Conservation (phyloP, 2,329 filamentous ascomycete genomes). For the Paracorniculantispora psalliotae region DNA sequence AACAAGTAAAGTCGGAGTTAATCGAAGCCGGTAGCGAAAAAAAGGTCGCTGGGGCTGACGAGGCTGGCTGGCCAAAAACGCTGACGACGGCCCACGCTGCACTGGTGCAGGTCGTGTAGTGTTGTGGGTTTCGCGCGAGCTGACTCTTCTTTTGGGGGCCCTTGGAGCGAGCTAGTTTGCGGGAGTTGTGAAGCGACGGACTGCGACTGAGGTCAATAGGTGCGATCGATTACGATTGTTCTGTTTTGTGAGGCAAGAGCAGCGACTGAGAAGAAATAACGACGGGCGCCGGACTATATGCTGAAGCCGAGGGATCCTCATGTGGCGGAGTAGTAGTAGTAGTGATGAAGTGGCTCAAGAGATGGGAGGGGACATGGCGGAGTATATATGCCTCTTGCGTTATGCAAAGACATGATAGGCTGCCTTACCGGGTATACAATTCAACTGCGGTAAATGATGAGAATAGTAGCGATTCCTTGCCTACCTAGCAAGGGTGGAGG, state of each 20-base stretch:
- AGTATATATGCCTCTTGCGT: neutral
- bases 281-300: neutral
- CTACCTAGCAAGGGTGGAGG: too few species aligned
- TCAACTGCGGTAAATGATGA: neutral
- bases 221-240: too few species aligned
- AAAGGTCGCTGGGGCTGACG: neutral
- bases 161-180: constrained; percentile 9
- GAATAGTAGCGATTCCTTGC: neutral
- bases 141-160: neutral
- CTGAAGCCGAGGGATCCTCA: neutral
- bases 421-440: neutral
- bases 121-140: neutral
- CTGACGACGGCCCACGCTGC: neutral
- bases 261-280: neutral
- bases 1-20: neutral
- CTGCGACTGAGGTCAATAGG: neutral
- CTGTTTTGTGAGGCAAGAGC: neutral
- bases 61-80: neutral
- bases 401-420: neutral
- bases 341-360: neutral
- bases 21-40: neutral
- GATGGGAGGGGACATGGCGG: neutral
- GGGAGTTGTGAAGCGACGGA: neutral
- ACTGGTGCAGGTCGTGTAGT: neutral
- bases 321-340: neutral